Evolutionary conservation across 1,284 basidiomycete species (phyloP), one percentile per base, ranked within the genome.

Genomic region (Nidula niveotomentosa): DNA sequence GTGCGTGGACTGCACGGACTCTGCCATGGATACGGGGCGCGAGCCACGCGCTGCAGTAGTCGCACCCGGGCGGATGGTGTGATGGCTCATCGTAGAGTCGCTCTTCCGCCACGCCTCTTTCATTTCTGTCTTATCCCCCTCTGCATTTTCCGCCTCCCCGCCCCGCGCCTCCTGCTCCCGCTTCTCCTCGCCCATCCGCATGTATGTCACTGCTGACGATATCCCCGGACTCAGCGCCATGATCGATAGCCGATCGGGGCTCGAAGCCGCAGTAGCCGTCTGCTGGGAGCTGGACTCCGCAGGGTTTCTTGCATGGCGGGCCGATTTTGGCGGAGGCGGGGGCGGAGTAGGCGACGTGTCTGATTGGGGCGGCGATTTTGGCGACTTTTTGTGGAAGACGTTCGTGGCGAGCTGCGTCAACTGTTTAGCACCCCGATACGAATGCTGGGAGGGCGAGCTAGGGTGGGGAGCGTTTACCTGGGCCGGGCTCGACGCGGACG

Each of bases 31-130:
- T 30, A 87, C 86, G 4, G 89, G 88, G 13, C 88, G 77, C 34
- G 88, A 85, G 1, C 82, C 74, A 35, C 79, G 78, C 55, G 71
- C 75, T 36, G 76, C 77, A 17, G 74, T 58, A n/a, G 65, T 62
- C 39, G 75, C 73, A 23, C 78, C 76, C 46, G 85, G 81, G 36
- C 87, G 80, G 56, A 88, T 81, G 35, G 88, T 90, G 58, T 80
- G 78, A 63, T 86, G 83, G 64, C 86, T 86, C 66, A 86, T 83
- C 9, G 87, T 89, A 6, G 88, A 84, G 68, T 91, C 89, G 60
- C 86, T 89, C 69, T 86, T 87, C 59, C 88, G 56, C 65, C 67
- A 49, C 36, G 73, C 82, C 85, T 71, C 69, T 18, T 63, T 66
- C 39, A 56, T 54, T 18, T 57, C 51, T 48, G 48, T 53, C 47